Evolutionary conservation across 1,284 basidiomycete genomes (phyloP).

Genomic region (Trichosporon faecale): DNA sequence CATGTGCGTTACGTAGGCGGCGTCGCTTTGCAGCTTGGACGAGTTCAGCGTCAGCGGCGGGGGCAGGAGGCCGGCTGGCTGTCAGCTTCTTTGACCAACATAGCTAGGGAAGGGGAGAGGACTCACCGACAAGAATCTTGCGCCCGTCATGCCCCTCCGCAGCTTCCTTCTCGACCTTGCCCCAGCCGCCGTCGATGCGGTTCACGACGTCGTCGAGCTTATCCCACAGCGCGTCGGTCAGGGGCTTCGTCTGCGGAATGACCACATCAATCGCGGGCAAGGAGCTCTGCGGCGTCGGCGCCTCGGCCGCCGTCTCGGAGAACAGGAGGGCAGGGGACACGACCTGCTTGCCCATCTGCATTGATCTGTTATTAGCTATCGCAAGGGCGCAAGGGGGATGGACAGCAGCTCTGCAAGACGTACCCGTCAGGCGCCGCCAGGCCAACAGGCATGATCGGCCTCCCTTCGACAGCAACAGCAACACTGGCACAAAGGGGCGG

Average conservation of each 20-base stretch:
- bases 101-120: background rate
- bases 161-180: conserved; percentile 18
- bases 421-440: background rate
- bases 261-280: conserved; percentile 42
- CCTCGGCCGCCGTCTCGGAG: background rate
- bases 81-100: background rate
- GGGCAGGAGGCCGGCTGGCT: conserved; percentile 72
- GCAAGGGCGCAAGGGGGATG: no score
- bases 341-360: background rate
- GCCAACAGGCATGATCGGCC: background rate
- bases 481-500: conserved; percentile 16
- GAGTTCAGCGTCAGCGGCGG: conserved; percentile 71
- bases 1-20: conserved; percentile 72
- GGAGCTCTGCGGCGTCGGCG: background rate
- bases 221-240: conserved; percentile 63
- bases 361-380: background rate
- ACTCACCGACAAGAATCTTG: conserved; percentile 70
- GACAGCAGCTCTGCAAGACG: background rate
- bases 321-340: conserved; percentile 9
- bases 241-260: conserved; percentile 34
- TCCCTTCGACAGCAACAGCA: background rate
- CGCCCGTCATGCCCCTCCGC: conserved; percentile 53
- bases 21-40: conserved; percentile 70
- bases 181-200: conserved; percentile 36
- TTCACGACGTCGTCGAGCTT: conserved; percentile 68